Base-by-base conservation (phyloP, 75 land plant species). In the Selaginella moellendorffii region DNA sequence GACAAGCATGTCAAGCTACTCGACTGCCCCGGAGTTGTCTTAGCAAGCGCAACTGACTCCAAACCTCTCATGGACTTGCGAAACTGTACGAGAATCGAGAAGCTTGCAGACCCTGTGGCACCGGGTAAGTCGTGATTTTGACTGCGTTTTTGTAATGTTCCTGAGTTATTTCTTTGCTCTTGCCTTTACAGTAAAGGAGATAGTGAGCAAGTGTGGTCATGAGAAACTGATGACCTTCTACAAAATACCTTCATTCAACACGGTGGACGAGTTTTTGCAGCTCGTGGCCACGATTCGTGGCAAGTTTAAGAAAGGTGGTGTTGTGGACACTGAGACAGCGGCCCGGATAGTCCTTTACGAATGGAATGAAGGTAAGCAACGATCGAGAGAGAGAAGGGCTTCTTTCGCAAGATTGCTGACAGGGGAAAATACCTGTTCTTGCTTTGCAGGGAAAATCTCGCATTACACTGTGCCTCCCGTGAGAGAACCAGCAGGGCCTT, bases 1-100 rank as follows among this genome's bases (percentile, higher is more conserved):
- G 99, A 95, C 68, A 95, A 95, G 61, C 77, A 89, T 75, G 88
- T 95, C 2, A 95, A 86, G 62, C 72, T 95, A 26, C 71, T 95
- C 66, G 99, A 95, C 56, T 95, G 91, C 69, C 99, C 99, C 77
- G 99, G 99, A 24, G 90, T 95, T 71, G 96, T 95, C 22, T 80
- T 95, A 79, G 78, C 85, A 25, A 79, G 69, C 61, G 72, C 96
- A 66, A 70, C 62, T 25, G 82, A 70, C 28, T 78, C 63, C 74
- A 83, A 80, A 70, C 79, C 81, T 31, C 81, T 90, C 29, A 70
- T 85, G 25, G 84, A 90, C 14, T 83, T 95, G 28, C 78, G 96
- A 27, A 95, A 95, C 58, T 86, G 96, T 73, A 86, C 82, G 67
- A 80, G 83, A 58, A 90, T 95, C 70, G 99, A 95, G 53, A 83